phyloP scores from a whole-genome alignment of 106 monocot genomes.

The Narthecium ossifragum region DNA sequence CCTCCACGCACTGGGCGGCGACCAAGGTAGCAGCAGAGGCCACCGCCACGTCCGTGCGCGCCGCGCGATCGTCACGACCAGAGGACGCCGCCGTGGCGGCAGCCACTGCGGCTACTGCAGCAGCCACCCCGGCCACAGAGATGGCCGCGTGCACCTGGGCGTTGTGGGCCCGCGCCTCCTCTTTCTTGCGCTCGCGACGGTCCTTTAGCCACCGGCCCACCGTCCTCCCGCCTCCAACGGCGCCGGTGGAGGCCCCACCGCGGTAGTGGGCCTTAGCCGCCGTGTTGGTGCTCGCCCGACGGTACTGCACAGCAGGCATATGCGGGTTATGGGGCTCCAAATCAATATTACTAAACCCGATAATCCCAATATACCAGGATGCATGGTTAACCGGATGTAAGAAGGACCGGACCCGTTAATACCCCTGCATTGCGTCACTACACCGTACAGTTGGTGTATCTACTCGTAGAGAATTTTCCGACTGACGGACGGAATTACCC shows the following conservation, averaged over 20 bases:
- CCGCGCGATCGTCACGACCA: neutral
- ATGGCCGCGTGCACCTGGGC: constrained; percentile 88
- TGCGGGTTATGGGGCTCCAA: neutral
- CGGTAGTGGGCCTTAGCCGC: constrained; percentile 42
- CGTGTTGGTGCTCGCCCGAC: constrained; percentile 19
- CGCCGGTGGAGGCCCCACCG: constrained; percentile 11
- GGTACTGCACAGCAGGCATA: constrained; percentile 36
- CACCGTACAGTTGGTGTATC: too few species aligned
- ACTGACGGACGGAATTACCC: neutral
- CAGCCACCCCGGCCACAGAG: constrained; percentile 85
- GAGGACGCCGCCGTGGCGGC: constrained; percentile 5
- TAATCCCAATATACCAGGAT: too few species aligned
- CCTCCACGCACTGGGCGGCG: constrained; percentile 15
- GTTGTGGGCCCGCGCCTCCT: constrained; percentile 80
- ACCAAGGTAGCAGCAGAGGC: constrained; percentile 12
- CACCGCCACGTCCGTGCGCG: constrained; percentile 7
- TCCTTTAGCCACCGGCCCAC: constrained; percentile 95
- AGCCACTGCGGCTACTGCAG: constrained; percentile 26
- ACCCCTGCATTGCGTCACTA: neutral
- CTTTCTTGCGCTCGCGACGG: constrained; percentile 77
- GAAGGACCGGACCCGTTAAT: neutral
- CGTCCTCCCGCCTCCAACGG: constrained; percentile 37
- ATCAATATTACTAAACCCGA: too few species aligned
- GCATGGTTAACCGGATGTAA: too few species aligned
- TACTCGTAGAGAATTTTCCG: too few species aligned